phyloP scores from a whole-genome alignment of 768 basidiomycete genomes.

The Rhodotorula taiwanensis region DNA sequence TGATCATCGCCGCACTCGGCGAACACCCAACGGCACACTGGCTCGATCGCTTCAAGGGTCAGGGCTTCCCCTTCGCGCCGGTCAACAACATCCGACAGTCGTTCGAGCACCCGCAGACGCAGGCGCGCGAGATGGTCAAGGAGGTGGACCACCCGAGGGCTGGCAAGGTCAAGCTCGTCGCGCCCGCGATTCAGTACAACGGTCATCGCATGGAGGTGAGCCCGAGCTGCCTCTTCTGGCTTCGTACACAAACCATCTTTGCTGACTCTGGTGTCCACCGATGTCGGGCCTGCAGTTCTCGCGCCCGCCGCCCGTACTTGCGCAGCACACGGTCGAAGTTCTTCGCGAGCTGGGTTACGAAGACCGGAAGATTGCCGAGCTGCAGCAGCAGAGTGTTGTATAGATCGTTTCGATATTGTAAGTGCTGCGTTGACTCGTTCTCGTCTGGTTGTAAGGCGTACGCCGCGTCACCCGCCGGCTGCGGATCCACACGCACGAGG shows the following conservation, averaged over 20 bases:
- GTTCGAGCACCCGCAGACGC: slow-evolving; percentile 78
- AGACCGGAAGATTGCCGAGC: slow-evolving; percentile 26
- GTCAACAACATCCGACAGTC: slow-evolving; percentile 84
- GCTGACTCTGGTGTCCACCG: neutral
- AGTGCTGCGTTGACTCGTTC: too few relatives aligned
- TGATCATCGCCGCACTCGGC: slow-evolving; percentile 60
- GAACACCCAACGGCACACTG: slow-evolving; percentile 61
- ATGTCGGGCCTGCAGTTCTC: slow-evolving; percentile 8
- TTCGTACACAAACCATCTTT: too few relatives aligned
- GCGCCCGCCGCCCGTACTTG: slow-evolving; percentile 38
- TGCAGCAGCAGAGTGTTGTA: slow-evolving; percentile 27
- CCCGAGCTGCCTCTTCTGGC: too few relatives aligned
- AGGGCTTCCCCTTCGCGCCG: slow-evolving; percentile 83
- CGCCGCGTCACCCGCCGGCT: too few relatives aligned
- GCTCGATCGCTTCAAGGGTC: slow-evolving; percentile 65
- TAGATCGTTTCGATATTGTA: slow-evolving; percentile 8
- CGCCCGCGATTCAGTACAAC: slow-evolving; percentile 39
- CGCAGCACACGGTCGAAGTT: slow-evolving; percentile 40
- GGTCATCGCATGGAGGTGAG: slow-evolving; percentile 36
- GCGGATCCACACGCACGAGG: too few relatives aligned
- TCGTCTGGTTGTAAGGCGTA: too few relatives aligned
- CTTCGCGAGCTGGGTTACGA: slow-evolving; percentile 33
- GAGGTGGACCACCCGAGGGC: slow-evolving; percentile 71
- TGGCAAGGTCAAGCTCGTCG: slow-evolving; percentile 49
- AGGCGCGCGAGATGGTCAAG: slow-evolving; percentile 65